Evolutionary conservation across 495 filamentous ascomycete genomes (phyloP).

Genomic region (Penicillium maclennaniae): DNA sequence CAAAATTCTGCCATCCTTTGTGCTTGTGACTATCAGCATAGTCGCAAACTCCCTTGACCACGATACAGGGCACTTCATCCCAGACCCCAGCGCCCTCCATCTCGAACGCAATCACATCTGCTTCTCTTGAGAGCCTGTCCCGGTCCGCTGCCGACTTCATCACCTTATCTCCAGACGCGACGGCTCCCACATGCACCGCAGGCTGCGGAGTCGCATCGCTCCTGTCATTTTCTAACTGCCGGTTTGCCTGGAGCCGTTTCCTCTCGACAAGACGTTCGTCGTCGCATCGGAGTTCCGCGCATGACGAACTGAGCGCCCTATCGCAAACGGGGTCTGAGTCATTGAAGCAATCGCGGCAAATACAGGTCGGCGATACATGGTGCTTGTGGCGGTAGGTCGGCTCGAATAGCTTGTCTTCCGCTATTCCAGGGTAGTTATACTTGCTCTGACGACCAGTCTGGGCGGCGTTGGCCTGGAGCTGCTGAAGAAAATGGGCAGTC

Average conservation of each 20-base stretch:
- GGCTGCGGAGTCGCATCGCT: too few relatives aligned
- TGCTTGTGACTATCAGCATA: conserved; percentile 41
- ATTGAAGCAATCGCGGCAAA: background rate
- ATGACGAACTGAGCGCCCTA: background rate
- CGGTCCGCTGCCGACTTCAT: conserved; percentile 27
- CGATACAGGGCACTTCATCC: conserved; percentile 28
- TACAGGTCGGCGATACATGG: background rate
- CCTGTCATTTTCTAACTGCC: too few relatives aligned
- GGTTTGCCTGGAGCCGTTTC: background rate
- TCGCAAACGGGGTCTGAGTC: background rate
- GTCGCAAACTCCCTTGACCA: conserved; percentile 37
- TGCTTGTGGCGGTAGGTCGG: conserved; percentile 7
- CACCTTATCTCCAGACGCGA: conserved; percentile 26
- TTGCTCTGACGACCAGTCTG: background rate
- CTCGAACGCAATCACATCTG: conserved; percentile 15
- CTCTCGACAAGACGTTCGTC: background rate
- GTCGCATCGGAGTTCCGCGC: background rate
- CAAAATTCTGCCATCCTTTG: conserved; percentile 34
- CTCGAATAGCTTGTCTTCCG: background rate
- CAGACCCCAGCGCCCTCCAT: conserved; percentile 22
- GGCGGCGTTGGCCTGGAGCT: too few relatives aligned
- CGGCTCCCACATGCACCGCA: conserved; percentile 7
- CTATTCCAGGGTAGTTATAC: background rate
- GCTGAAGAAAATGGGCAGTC: background rate
- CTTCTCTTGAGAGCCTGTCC: conserved; percentile 11